Evolutionary conservation across 2,329 filamentous ascomycete species (phyloP).

Genomic region (Pseudocercospora fijiensis): DNA sequence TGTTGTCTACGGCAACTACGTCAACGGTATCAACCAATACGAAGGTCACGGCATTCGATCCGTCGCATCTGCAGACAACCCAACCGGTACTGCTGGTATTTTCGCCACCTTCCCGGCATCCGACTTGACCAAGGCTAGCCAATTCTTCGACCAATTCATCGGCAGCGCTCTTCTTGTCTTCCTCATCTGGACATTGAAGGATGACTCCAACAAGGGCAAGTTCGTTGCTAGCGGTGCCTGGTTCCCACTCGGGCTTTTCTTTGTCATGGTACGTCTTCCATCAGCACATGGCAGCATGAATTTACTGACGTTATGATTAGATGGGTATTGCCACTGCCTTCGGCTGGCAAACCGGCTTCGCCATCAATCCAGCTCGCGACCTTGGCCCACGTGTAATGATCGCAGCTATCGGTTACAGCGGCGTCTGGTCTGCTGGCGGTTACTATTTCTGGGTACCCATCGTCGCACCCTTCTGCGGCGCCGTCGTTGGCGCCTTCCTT

Average conservation of each 20-base stretch:
- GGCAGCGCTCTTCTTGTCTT: conserved; percentile 67
- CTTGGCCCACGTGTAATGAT: conserved; percentile 67
- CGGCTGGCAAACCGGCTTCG: conserved; percentile 70
- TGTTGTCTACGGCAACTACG: conserved; percentile 49
- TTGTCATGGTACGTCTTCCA: conserved; percentile 50
- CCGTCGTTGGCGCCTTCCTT: conserved; percentile 61
- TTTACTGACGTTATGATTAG: conserved; percentile 15
- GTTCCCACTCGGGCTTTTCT: conserved; percentile 62
- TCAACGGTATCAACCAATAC: conserved; percentile 58
- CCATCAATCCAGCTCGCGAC: conserved; percentile 66
- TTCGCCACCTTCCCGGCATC: conserved; percentile 67
- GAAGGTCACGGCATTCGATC: conserved; percentile 60
- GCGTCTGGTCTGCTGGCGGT: conserved; percentile 62
- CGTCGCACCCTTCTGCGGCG: conserved; percentile 64
- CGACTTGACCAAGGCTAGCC: conserved; percentile 62
- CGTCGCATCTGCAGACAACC: conserved; percentile 56
- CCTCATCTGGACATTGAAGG: conserved; percentile 66
- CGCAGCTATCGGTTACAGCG: conserved; percentile 64
- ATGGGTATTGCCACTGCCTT: conserved; percentile 67
- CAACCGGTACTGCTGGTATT: conserved; percentile 58
- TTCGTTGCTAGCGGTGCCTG: conserved; percentile 43
- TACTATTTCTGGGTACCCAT: conserved; percentile 71
- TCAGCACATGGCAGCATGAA: neutral
- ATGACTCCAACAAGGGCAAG: conserved; percentile 46
- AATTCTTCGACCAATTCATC: conserved; percentile 70